These are phyloP conservation scores for Leccinum aurantiacum DNA, from an alignment of 768 basidiomycete genomes.

Conservation along the genomic window DNA sequence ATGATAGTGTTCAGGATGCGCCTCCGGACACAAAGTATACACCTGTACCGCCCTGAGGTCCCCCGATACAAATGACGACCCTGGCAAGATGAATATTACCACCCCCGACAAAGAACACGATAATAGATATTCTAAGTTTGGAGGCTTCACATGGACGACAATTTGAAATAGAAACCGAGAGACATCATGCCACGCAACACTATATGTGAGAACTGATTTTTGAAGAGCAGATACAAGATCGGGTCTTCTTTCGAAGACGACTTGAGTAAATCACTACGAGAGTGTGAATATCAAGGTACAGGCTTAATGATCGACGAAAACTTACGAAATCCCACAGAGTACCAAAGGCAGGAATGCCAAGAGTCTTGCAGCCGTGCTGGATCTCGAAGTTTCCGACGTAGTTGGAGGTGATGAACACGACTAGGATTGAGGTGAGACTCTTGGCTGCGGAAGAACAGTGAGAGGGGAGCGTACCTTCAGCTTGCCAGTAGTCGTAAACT, in stretches of 20 bases:
- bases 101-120: slow-evolving; percentile 3
- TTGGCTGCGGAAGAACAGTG: background rate
- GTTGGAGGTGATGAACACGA: slow-evolving; percentile 86
- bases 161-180: slow-evolving; percentile 3
- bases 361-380: slow-evolving; percentile 73
- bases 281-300: slow-evolving; percentile 4
- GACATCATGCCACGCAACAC: slow-evolving; percentile 8
- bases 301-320: slow-evolving; percentile 8
- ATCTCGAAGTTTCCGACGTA: slow-evolving; percentile 75
- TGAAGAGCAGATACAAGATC: background rate
- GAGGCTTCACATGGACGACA: slow-evolving; percentile 8
- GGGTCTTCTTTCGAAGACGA: background rate
- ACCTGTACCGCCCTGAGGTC: slow-evolving; percentile 6
- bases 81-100: slow-evolving; percentile 6
- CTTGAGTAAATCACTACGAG: slow-evolving; percentile 23
- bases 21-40: background rate
- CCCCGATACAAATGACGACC: background rate
- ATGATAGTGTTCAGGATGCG: slow-evolving; percentile 11
- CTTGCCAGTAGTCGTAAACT: slow-evolving; percentile 64
- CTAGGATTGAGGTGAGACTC: slow-evolving; percentile 28
- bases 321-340: slow-evolving; percentile 70
- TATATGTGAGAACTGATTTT: slow-evolving; percentile 5
- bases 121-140: background rate
- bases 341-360: slow-evolving; percentile 65
- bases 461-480: slow-evolving; percentile 50